Conservation (phyloP, 1,139 yeast genomes). For the Yamadazyma aaseri region DNA sequence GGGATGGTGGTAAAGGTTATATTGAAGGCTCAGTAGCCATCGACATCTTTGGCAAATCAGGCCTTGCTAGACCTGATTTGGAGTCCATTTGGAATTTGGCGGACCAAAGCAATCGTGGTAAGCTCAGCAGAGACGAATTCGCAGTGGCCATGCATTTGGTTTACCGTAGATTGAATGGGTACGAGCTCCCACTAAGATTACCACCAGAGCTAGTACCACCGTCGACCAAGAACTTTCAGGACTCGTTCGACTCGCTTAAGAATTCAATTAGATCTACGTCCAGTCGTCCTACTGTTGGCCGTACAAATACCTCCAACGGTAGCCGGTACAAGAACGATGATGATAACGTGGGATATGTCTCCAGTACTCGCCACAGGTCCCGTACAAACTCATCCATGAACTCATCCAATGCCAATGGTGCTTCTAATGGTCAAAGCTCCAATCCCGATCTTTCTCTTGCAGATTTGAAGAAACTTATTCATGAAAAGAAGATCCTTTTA, state of each 20-base stretch:
- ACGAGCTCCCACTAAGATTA: conserved; percentile 66
- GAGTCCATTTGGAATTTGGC: conserved; percentile 88
- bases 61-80: conserved; percentile 78
- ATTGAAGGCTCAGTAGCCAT: conserved; percentile 84
- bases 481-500: conserved; percentile 67
- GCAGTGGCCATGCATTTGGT: conserved; percentile 84
- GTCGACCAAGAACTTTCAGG: conserved; percentile 62
- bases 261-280: conserved; percentile 41
- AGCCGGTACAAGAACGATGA: conserved; percentile 72
- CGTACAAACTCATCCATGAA: conserved; percentile 14
- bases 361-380: conserved; percentile 63
- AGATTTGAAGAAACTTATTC: conserved; percentile 60
- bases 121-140: conserved; percentile 73
- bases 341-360: conserved; percentile 58
- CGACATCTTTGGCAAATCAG: conserved; percentile 84
- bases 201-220: conserved; percentile 80
- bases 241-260: conserved; percentile 42
- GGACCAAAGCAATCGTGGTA: conserved; percentile 69
- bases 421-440: conserved; percentile 9
- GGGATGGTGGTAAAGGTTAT: conserved; percentile 75
- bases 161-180: conserved; percentile 70
- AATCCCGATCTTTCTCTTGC: conserved; percentile 33
- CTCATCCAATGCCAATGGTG: too few species aligned
- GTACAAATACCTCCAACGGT: conserved; percentile 36
- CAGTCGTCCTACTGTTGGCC: conserved; percentile 25